A percentile compares a stretch with the other conserved stretches of the same genome.
Conservation (phyloP, 2,329 filamentous ascomycete genomes). For the Cytospora paraplurivora region DNA sequence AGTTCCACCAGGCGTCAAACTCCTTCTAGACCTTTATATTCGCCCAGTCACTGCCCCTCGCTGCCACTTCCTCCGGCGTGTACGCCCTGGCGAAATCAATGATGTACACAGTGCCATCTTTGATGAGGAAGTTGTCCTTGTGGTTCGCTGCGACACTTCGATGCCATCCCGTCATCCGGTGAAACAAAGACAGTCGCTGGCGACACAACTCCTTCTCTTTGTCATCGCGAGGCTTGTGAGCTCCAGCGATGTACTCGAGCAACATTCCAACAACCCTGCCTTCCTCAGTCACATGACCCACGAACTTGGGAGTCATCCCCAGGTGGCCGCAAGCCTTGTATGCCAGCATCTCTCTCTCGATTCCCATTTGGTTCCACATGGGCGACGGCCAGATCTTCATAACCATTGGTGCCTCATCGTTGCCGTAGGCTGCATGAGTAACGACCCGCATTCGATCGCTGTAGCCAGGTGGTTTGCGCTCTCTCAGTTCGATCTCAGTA, state of each 20-base stretch:
- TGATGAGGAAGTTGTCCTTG: conserved; percentile 21
- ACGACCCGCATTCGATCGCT: conserved; percentile 13
- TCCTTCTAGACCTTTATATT: conserved; percentile 1
- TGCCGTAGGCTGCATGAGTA: background rate
- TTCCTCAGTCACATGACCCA: conserved; percentile 20
- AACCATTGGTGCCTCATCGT: conserved; percentile 4
- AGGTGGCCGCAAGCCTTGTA: conserved; percentile 13
- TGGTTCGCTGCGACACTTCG: conserved; percentile 9
- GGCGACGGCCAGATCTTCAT: conserved; percentile 25
- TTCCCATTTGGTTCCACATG: background rate
- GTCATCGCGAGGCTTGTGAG: conserved; percentile 3
- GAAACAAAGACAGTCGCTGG: conserved; percentile 1
- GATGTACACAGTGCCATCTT: conserved; percentile 14
- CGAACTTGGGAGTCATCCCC: conserved; percentile 15
- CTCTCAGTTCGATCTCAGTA: background rate
- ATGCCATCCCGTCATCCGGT: conserved; percentile 22
- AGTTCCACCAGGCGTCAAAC: conserved; percentile 17
- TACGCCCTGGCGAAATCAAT: conserved; percentile 15
- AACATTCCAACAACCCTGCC: conserved; percentile 24
- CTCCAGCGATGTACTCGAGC: conserved; percentile 8
- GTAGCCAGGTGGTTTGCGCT: too few species aligned
- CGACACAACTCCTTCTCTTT: conserved; percentile 22
- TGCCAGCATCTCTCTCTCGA: conserved; percentile 26
- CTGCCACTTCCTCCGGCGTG: conserved; percentile 4
- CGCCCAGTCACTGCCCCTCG: conserved; percentile 1